Percentiles rank a stretch among this genome's conserved stretches.
These are phyloP conservation scores for Salix viminalis DNA, from an alignment of 345 rosid species.

Conservation along the genomic window DNA sequence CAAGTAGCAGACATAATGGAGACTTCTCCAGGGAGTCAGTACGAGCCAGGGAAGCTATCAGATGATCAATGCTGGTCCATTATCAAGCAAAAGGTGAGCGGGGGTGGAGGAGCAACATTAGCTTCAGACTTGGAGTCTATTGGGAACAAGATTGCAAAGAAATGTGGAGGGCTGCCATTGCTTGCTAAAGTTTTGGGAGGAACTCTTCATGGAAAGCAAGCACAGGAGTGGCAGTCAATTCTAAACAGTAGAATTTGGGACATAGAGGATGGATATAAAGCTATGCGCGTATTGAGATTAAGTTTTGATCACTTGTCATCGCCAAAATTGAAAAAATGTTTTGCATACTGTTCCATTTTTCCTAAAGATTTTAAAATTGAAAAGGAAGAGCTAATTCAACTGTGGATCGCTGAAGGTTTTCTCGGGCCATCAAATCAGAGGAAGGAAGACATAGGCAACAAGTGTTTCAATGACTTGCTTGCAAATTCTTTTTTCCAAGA, in stretches of 20 bases:
- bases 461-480: constrained; percentile 19
- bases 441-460: constrained; percentile 11
- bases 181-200: constrained; percentile 10
- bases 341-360: constrained; percentile 12
- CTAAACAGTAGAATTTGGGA: constrained; percentile 6
- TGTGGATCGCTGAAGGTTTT: constrained; percentile 19
- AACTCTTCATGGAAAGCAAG: background rate
- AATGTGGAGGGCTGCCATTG: constrained; percentile 24
- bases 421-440: background rate
- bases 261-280: background rate
- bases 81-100: no score
- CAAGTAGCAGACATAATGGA: no score
- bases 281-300: background rate
- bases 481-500: constrained; percentile 26
- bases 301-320: constrained; percentile 12
- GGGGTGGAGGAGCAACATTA: no score
- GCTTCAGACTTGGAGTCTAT: background rate
- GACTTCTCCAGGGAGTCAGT: no score
- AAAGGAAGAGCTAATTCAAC: background rate
- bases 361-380: background rate
- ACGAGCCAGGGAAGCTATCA: no score
- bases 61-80: no score
- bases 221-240: constrained; percentile 8
- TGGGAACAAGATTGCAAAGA: constrained; percentile 14
- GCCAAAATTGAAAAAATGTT: constrained; percentile 1